phyloP scores from a whole-genome alignment of 352 stramenopile species.

The Phytophthora rubi region DNA sequence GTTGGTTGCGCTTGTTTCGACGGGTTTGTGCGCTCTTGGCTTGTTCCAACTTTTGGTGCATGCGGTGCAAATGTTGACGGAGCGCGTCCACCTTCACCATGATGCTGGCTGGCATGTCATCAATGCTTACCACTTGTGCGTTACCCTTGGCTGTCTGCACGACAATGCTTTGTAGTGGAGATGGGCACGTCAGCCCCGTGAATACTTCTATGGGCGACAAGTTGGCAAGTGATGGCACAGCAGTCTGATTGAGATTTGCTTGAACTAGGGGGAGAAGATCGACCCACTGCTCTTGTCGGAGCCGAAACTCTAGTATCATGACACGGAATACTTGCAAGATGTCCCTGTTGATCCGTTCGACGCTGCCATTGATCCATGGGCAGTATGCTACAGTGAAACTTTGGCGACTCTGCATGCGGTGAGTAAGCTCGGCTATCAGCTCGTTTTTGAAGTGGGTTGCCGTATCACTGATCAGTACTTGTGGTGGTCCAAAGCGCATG shows the following conservation, averaged over 20 bases:
- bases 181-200: conserved; percentile 2
- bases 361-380: conserved; percentile 41
- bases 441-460: conserved; percentile 2
- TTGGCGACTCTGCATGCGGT: neutral
- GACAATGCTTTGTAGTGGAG: conserved; percentile 6
- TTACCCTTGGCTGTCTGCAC: neutral
- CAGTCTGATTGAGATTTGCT: conserved; percentile 6
- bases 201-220: conserved; percentile 7
- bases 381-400: conserved; percentile 20
- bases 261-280: conserved; percentile 1
- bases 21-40: neutral
- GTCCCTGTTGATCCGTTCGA: conserved; percentile 41
- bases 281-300: conserved; percentile 6
- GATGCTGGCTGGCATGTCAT: neutral
- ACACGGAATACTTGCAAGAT: conserved; percentile 37
- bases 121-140: neutral
- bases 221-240: conserved; percentile 3
- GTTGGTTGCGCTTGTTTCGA: conserved; percentile 3
- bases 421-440: neutral
- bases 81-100: neutral
- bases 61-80: conserved; percentile 1
- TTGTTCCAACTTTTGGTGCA: neutral
- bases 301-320: conserved; percentile 7
- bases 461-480: conserved; percentile 4
- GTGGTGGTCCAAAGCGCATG: neutral